A percentile compares a stretch with the other conserved stretches of the same genome.
phyloP scores from a whole-genome alignment of 768 basidiomycete species.

The Auriscalpium vulgare region DNA sequence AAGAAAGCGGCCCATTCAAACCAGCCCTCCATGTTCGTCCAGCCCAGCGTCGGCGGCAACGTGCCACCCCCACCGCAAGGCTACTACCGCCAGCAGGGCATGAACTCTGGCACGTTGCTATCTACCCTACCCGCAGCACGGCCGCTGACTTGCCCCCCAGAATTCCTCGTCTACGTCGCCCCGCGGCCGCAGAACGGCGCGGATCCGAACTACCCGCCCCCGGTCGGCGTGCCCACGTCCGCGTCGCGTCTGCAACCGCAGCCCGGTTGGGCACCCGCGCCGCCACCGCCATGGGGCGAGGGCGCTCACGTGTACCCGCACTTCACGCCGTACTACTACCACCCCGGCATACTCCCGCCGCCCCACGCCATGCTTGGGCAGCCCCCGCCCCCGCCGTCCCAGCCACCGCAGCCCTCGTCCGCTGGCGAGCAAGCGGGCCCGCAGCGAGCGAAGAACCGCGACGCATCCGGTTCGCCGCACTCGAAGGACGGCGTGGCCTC shows the following conservation, averaged over 20 bases:
- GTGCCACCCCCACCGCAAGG: constrained; percentile 33
- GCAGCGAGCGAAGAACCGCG: constrained; percentile 5
- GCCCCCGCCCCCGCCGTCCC: not conserved
- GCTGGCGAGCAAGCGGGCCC: constrained; percentile 6
- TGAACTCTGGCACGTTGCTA: constrained; percentile 32
- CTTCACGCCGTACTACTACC: constrained; percentile 13
- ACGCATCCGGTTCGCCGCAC: not conserved
- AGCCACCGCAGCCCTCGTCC: constrained; percentile 1
- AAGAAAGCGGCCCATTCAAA: constrained; percentile 17
- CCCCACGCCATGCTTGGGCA: constrained; percentile 14
- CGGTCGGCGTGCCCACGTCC: constrained; percentile 44
- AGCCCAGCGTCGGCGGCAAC: constrained; percentile 28
- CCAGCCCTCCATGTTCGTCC: constrained; percentile 23
- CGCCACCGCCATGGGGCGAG: constrained; percentile 33
- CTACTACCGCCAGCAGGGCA: constrained; percentile 63
- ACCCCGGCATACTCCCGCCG: constrained; percentile 18
- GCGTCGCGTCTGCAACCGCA: constrained; percentile 35
- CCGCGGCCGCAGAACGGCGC: constrained; percentile 28
- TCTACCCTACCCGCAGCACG: not conserved
- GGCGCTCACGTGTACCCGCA: constrained; percentile 17
- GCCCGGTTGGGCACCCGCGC: constrained; percentile 18
- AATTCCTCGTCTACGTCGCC: constrained; percentile 13
- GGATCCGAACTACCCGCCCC: constrained; percentile 35
- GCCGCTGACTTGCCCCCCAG: constrained; percentile 1
- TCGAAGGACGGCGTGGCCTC: constrained; percentile 10